Evolutionary conservation across 2,329 filamentous ascomycete species (phyloP).

Genomic region (Xylariaceae sp.): DNA sequence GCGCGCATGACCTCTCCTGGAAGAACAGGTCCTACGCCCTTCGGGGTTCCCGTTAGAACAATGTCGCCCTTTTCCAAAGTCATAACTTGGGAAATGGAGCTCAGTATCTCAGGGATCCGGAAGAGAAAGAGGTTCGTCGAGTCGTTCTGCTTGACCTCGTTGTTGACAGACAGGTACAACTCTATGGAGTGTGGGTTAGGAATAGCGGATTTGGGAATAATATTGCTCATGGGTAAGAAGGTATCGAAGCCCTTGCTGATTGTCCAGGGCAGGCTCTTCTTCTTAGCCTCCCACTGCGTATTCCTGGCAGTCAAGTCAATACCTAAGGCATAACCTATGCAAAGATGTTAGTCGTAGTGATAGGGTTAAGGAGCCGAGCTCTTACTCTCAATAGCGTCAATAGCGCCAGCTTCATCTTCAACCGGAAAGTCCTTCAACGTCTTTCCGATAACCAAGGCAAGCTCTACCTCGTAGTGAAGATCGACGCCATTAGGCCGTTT

Average conservation of each 20-base stretch:
- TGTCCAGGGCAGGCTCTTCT: conserved; percentile 91
- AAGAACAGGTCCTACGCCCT: conserved; percentile 83
- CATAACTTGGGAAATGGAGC: conserved; percentile 93
- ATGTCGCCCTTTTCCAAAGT: conserved; percentile 88
- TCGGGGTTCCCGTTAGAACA: conserved; percentile 93
- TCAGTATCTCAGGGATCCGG: conserved; percentile 78
- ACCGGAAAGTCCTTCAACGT: conserved; percentile 69
- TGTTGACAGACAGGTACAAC: conserved; percentile 81
- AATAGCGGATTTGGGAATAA: conserved; percentile 76
- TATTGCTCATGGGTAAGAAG: conserved; percentile 80
- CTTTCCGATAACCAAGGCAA: conserved; percentile 85
- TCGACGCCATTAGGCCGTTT: conserved; percentile 77
- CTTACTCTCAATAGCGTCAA: conserved; percentile 77
- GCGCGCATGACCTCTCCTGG: conserved; percentile 85
- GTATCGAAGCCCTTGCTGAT: conserved; percentile 98
- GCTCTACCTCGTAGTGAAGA: conserved; percentile 92
- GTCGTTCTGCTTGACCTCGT: conserved; percentile 72
- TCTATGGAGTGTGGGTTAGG: conserved; percentile 84
- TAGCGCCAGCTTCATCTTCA: conserved; percentile 67
- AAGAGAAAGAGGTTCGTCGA: conserved; percentile 95
- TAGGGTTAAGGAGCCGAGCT: conserved; percentile 4
- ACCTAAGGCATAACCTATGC: conserved; percentile 73
- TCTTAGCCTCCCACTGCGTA: conserved; percentile 93
- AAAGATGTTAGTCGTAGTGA: conserved; percentile 6
- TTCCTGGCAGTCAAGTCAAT: conserved; percentile 99